phyloP scores from a whole-genome alignment of 2,329 filamentous ascomycete genomes.

The Ascochyta viciae-villosae region DNA sequence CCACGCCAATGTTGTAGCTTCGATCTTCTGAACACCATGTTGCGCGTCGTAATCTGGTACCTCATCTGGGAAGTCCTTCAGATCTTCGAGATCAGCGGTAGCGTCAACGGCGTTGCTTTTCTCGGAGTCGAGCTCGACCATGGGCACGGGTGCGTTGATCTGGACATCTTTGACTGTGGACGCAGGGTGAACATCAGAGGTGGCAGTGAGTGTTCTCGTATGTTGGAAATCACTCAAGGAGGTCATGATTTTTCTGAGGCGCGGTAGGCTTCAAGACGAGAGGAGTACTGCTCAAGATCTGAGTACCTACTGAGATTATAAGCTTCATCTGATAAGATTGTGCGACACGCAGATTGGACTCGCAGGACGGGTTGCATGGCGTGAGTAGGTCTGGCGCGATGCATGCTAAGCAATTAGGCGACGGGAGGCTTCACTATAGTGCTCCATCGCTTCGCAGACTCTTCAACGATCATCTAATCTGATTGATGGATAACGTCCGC shows the following conservation, averaged over 20 bases:
- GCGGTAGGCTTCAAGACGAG: too few relatives aligned
- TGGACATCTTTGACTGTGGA: too few relatives aligned
- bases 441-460: not conserved
- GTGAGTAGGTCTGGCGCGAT: conserved; percentile 3
- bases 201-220: too few relatives aligned
- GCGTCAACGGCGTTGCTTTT: not conserved
- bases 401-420: conserved; percentile 1
- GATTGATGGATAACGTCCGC: not conserved
- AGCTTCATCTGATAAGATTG: too few relatives aligned
- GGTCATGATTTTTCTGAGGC: too few relatives aligned
- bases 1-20: conserved; percentile 47
- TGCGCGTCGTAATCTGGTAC: conserved; percentile 21
- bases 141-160: too few relatives aligned
- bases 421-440: not conserved
- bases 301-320: too few relatives aligned
- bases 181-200: too few relatives aligned
- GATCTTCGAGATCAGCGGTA: not conserved
- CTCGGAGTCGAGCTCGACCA: not conserved
- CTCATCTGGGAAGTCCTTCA: not conserved
- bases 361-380: not conserved
- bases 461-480: conserved; percentile 3
- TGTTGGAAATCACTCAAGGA: too few relatives aligned
- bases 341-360: too few relatives aligned
- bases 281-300: too few relatives aligned
- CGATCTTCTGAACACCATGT: conserved; percentile 40